Conservation (phyloP, 2,329 filamentous ascomycete genomes). For the Didymella exigua region DNA sequence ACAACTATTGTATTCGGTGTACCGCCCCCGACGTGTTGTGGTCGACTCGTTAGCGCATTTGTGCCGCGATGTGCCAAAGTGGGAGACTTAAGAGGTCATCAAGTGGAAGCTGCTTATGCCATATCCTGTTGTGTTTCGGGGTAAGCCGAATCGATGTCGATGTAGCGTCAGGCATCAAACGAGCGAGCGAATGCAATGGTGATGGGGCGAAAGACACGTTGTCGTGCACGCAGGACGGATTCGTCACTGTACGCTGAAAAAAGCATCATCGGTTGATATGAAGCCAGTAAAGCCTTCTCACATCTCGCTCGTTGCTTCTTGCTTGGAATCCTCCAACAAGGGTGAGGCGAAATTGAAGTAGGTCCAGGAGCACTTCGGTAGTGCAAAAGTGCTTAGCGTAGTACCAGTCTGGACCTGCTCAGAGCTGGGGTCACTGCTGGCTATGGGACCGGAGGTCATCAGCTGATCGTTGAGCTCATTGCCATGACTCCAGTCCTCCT, state of each 20-base stretch:
- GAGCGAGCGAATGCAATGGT: constrained; percentile 54
- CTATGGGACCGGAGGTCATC: background rate
- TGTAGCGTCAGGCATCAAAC: constrained; percentile 54
- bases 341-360: background rate
- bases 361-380: background rate
- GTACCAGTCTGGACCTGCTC: background rate
- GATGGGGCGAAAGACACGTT: constrained; percentile 36
- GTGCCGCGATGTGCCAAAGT: constrained; percentile 44
- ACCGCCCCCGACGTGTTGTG: constrained; percentile 44
- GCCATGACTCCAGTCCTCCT: background rate
- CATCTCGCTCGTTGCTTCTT: constrained; percentile 20
- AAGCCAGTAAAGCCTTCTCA: constrained; percentile 34
- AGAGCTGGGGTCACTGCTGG: background rate
- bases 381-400: background rate
- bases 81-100: constrained; percentile 37
- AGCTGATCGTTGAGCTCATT: background rate
- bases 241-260: constrained; percentile 61
- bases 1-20: constrained; percentile 47
- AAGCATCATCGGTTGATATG: constrained; percentile 61
- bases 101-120: constrained; percentile 46
- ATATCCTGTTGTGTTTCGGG: constrained; percentile 58
- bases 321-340: background rate
- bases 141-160: constrained; percentile 54
- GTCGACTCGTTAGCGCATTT: constrained; percentile 50
- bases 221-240: constrained; percentile 51